Evolutionary conservation across 164 flowering plant genomes (phyloP).

Genomic region (Platanus orientalis): DNA sequence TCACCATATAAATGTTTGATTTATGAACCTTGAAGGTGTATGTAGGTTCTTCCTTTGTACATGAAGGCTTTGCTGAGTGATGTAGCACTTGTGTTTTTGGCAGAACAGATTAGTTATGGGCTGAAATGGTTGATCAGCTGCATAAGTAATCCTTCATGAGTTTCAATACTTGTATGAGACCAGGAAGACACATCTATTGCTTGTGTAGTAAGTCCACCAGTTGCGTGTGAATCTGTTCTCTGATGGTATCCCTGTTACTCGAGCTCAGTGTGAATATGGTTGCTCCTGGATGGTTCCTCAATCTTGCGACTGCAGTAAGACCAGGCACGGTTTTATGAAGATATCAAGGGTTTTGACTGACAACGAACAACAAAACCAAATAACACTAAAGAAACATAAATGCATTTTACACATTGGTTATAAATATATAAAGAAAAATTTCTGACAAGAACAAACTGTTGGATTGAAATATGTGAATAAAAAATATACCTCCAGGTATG

Average conservation of each 20-base stretch:
- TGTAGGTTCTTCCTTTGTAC: no score
- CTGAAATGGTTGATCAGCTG: no score
- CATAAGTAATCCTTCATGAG: no score
- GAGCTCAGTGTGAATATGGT: constrained; percentile 22
- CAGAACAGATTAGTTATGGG: no score
- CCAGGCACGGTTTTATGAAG: background rate
- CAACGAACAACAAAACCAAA: background rate
- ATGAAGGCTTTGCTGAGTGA: no score
- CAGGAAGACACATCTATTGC: background rate
- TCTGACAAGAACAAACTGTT: background rate
- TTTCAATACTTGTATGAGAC: no score
- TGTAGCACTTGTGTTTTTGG: no score
- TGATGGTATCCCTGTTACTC: background rate
- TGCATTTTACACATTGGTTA: background rate
- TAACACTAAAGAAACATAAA: background rate
- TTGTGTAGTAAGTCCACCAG: background rate
- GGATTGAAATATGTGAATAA: background rate
- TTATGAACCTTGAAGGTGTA: no score
- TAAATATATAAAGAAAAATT: background rate
- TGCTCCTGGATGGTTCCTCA: constrained; percentile 75
- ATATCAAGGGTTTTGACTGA: no score
- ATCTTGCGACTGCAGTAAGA: constrained; percentile 55
- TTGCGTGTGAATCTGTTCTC: background rate
- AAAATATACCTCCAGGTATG: constrained; percentile 74
- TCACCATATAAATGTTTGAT: no score